Evolutionary conservation across 768 basidiomycete species (phyloP).

Genomic region (Boletus sensibilis): DNA sequence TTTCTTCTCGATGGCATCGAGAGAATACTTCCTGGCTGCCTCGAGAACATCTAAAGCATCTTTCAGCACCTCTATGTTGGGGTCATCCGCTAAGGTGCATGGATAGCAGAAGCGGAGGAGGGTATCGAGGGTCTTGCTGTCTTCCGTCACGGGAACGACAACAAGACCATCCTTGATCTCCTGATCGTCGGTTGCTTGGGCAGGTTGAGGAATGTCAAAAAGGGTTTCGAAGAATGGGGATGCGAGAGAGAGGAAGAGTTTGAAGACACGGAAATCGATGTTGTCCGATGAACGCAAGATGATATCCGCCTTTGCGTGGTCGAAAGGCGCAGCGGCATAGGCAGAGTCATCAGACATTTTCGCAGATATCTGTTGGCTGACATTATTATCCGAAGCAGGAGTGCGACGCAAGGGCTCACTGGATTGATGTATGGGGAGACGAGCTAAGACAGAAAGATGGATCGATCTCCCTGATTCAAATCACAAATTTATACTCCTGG

Average conservation of each 20-base stretch:
- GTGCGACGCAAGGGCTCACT: background rate
- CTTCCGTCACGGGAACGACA: slow-evolving; percentile 20
- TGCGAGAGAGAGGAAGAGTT: slow-evolving; percentile 30
- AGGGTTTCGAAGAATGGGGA: slow-evolving; percentile 36
- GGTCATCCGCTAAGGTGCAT: slow-evolving; percentile 16
- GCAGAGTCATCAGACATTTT: background rate
- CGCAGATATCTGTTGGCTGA: background rate
- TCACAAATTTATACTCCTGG: background rate
- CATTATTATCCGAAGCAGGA: background rate
- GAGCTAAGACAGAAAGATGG: background rate
- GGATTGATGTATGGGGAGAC: background rate
- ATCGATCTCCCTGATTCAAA: background rate
- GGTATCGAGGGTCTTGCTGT: slow-evolving; percentile 22
- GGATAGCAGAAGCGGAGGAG: slow-evolving; percentile 28
- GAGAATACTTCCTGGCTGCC: background rate
- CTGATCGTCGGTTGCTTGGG: slow-evolving; percentile 1
- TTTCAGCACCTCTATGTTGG: slow-evolving; percentile 3
- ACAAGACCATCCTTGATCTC: slow-evolving; percentile 16
- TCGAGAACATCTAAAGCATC: background rate
- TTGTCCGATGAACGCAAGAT: slow-evolving; percentile 27
- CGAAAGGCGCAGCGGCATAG: slow-evolving; percentile 17
- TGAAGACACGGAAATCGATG: slow-evolving; percentile 32
- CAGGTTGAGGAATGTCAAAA: slow-evolving; percentile 31
- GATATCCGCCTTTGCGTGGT: slow-evolving; percentile 20
- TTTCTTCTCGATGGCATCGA: background rate